These are phyloP conservation scores for Ganoderma resinaceum DNA, from an alignment of 1,284 basidiomycete genomes.

Conservation along the genomic window DNA sequence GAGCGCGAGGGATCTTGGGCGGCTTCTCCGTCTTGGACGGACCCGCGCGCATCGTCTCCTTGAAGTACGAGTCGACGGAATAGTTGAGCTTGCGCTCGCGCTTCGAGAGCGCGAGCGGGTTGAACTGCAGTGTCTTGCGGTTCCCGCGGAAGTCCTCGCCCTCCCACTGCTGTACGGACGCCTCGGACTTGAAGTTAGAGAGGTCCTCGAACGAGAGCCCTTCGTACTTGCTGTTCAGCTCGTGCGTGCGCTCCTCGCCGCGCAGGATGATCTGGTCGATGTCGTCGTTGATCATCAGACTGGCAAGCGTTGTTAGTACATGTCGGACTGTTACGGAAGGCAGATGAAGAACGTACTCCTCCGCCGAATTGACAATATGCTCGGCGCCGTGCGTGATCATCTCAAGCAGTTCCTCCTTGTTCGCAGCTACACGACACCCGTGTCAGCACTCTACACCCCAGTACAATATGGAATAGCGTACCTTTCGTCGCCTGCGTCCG, in stretches of 20 bases:
- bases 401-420: slow-evolving; percentile 96
- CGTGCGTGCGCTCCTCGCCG: slow-evolving; percentile 92
- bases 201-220: slow-evolving; percentile 93
- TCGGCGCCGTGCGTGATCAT: slow-evolving; percentile 99
- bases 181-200: slow-evolving; percentile 96
- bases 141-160: slow-evolving; percentile 89
- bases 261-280: slow-evolving; percentile 93
- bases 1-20: slow-evolving; percentile 86
- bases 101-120: slow-evolving; percentile 92
- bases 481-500: slow-evolving; percentile 77
- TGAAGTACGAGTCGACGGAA: slow-evolving; percentile 93
- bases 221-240: slow-evolving; percentile 94
- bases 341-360: slow-evolving; percentile 55
- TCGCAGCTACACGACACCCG: slow-evolving; percentile 64
- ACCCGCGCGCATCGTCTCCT: slow-evolving; percentile 87
- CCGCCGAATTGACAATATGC: slow-evolving; percentile 87
- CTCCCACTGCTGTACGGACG: slow-evolving; percentile 92
- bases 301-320: slow-evolving; percentile 39
- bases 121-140: slow-evolving; percentile 78
- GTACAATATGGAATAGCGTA: slow-evolving; percentile 32
- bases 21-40: slow-evolving; percentile 84
- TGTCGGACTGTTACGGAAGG: not conserved
- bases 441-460: not conserved
- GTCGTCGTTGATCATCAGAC: slow-evolving; percentile 87
- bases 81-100: slow-evolving; percentile 97